phyloP scores from a whole-genome alignment of 345 rosid genomes.

The Hypericum perforatum region DNA sequence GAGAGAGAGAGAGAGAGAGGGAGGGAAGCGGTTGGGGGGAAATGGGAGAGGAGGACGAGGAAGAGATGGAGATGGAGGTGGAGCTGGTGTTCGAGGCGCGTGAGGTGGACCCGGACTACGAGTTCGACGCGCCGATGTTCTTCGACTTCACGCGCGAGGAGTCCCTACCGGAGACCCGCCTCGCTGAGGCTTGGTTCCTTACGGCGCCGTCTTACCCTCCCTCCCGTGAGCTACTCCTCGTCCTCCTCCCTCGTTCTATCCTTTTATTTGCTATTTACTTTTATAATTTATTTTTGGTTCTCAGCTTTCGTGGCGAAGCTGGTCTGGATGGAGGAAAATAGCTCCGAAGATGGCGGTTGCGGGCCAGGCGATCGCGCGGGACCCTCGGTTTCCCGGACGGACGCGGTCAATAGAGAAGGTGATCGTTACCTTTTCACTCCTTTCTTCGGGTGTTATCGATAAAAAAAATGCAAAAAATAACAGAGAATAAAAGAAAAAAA shows the following conservation, averaged over 20 bases:
- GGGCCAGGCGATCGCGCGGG: not conserved
- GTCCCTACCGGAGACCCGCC: slow-evolving; percentile 40
- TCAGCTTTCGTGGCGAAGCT: slow-evolving; percentile 53
- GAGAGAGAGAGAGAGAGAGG: not conserved
- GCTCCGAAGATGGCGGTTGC: slow-evolving; percentile 12
- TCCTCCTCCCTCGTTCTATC: not conserved
- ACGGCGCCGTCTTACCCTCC: slow-evolving; percentile 63
- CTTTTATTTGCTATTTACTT: not conserved
- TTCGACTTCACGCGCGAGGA: slow-evolving; percentile 73
- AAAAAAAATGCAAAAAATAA: too few relatives aligned
- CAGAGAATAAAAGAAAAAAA: too few relatives aligned
- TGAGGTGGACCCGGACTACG: slow-evolving; percentile 75
- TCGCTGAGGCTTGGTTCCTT: slow-evolving; percentile 68
- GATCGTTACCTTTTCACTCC: slow-evolving; percentile 2
- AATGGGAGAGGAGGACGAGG: slow-evolving; percentile 29
- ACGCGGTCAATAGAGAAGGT: slow-evolving; percentile 22
- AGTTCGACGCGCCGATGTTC: slow-evolving; percentile 79
- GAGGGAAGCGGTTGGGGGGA: too few relatives aligned
- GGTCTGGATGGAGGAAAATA: slow-evolving; percentile 33
- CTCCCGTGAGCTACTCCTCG: slow-evolving; percentile 60
- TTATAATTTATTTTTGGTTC: not conserved
- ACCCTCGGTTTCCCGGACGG: slow-evolving; percentile 13
- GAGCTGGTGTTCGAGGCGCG: slow-evolving; percentile 59
- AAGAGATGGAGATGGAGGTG: slow-evolving; percentile 29
- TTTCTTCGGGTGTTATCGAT: too few relatives aligned